phyloP scores from a whole-genome alignment of 108 stramenopile species.

The Cyclotella cryptica region DNA sequence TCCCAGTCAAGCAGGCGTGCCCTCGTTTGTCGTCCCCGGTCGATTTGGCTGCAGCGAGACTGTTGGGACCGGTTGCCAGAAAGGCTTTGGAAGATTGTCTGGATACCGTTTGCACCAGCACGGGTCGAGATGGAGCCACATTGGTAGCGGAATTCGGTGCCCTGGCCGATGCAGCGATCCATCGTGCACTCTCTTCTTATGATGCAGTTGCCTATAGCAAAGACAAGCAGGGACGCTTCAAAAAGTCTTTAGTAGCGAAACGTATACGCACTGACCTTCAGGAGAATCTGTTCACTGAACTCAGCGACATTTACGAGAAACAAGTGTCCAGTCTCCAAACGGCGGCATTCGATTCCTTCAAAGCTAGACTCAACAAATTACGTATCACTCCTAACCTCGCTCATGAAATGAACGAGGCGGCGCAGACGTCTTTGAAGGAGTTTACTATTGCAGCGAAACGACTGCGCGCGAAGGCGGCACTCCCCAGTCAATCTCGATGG shows the following conservation, averaged over 20 bases:
- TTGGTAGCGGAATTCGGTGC: constrained; percentile 82
- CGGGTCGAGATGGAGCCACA: constrained; percentile 36
- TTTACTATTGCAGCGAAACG: constrained; percentile 65
- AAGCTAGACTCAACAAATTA: constrained; percentile 67
- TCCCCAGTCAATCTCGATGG: constrained; percentile 27
- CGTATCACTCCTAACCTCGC: constrained; percentile 76
- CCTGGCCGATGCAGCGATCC: constrained; percentile 69
- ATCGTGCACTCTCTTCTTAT: constrained; percentile 63
- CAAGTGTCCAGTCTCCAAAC: constrained; percentile 67
- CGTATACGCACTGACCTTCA: constrained; percentile 64
- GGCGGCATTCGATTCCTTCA: constrained; percentile 73
- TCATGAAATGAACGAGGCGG: constrained; percentile 72
- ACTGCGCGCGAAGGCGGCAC: constrained; percentile 38
- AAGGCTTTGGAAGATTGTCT: constrained; percentile 58
- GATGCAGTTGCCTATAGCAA: constrained; percentile 40
- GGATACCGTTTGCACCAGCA: constrained; percentile 24
- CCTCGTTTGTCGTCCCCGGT: constrained; percentile 49
- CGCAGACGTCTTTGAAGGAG: constrained; percentile 51
- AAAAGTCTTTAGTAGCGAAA: constrained; percentile 59
- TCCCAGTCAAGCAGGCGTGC: constrained; percentile 46
- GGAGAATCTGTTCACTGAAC: constrained; percentile 63
- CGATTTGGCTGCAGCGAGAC: constrained; percentile 75
- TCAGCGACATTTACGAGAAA: constrained; percentile 62
- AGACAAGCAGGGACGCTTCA: constrained; percentile 28
- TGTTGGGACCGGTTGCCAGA: constrained; percentile 60